phyloP scores from a whole-genome alignment of 768 basidiomycete species.

The Mycena haematopus region DNA sequence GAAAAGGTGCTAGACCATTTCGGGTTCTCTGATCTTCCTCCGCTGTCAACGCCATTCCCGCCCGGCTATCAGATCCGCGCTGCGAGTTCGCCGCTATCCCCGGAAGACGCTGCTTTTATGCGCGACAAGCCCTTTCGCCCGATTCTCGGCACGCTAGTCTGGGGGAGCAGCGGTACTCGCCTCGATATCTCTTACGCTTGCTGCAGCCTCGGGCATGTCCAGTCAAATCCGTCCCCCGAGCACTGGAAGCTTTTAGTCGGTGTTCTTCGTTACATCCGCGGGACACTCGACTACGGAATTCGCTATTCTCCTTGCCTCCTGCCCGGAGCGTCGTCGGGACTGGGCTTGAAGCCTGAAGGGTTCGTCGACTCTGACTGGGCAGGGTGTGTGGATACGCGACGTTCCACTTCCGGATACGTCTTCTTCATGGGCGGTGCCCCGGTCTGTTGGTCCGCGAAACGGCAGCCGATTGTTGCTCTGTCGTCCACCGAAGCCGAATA shows the following conservation, averaged over 20 bases:
- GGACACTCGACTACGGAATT: background rate
- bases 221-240: background rate
- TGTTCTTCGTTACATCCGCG: background rate
- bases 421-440: background rate
- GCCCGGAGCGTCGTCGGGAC: too few relatives aligned
- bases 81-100: background rate
- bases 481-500: too few relatives aligned
- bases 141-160: background rate
- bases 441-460: background rate
- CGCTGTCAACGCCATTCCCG: background rate
- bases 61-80: slow-evolving; percentile 1
- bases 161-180: background rate
- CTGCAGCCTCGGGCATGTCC: background rate
- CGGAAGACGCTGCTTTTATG: background rate
- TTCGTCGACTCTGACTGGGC: background rate
- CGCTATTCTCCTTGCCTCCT: background rate
- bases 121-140: background rate
- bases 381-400: background rate
- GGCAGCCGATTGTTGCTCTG: background rate
- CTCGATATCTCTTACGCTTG: background rate
- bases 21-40: slow-evolving; percentile 2
- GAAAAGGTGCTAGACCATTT: slow-evolving; percentile 2
- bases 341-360: background rate
- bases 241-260: background rate
- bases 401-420: background rate